phyloP scores from a whole-genome alignment of 225 moss, liverwort and hornwort species.

The Climacium dendroides region DNA sequence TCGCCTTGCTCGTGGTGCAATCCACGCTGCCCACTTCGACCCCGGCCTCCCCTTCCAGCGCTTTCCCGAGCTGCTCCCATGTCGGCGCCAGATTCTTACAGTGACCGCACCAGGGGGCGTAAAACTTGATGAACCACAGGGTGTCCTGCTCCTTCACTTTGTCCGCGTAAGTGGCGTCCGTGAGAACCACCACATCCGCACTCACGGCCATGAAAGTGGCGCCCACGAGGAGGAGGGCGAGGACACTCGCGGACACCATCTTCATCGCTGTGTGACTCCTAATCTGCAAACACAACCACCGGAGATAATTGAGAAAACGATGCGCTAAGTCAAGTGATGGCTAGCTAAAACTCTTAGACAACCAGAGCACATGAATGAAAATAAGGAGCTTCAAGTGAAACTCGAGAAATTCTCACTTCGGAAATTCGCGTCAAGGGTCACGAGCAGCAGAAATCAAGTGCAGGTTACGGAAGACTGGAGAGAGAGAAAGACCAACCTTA shows the following conservation, averaged over 20 bases:
- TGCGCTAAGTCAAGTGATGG: background rate
- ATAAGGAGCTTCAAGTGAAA: background rate
- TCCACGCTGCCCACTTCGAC: constrained; percentile 79
- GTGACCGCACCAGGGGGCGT: constrained; percentile 93
- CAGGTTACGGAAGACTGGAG: background rate
- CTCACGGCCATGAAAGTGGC: constrained; percentile 15
- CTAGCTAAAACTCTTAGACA: background rate
- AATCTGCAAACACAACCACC: background rate
- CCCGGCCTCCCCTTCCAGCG: constrained; percentile 68
- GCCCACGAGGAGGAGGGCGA: constrained; percentile 6
- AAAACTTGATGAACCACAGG: constrained; percentile 95
- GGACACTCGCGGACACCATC: constrained; percentile 1
- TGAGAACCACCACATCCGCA: constrained; percentile 74
- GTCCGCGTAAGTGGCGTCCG: constrained; percentile 72
- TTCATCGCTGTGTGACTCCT: background rate
- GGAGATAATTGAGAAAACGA: background rate
- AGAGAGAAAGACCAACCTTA: background rate
- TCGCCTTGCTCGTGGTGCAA: constrained; percentile 69
- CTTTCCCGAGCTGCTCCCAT: constrained; percentile 79
- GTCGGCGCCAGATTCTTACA: constrained; percentile 77
- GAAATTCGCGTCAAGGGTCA: background rate
- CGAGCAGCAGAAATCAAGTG: background rate
- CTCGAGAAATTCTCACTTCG: background rate
- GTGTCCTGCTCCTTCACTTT: constrained; percentile 93
- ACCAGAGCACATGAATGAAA: background rate